phyloP scores from a whole-genome alignment of 2,329 filamentous ascomycete species.

The Xylaria sp. region DNA sequence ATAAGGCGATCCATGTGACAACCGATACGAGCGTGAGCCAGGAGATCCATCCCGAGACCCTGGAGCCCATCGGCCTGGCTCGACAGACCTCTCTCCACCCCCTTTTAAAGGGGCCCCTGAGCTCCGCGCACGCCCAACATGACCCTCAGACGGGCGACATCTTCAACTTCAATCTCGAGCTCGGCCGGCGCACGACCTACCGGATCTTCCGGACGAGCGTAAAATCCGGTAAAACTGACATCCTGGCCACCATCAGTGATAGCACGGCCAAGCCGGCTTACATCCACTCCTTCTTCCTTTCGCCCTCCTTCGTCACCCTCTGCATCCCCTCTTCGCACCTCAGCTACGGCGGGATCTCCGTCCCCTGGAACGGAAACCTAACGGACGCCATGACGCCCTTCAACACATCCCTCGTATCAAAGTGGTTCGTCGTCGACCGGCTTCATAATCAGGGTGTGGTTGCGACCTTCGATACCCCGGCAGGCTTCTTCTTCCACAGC shows the following conservation, averaged over 20 bases:
- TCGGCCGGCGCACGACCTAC: slow-evolving; percentile 55
- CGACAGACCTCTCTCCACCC: slow-evolving; percentile 60
- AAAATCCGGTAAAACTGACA: slow-evolving; percentile 58
- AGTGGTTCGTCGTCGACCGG: slow-evolving; percentile 73
- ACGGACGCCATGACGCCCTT: slow-evolving; percentile 63
- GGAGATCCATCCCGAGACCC: slow-evolving; percentile 61
- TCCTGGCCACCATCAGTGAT: slow-evolving; percentile 61
- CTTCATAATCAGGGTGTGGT: slow-evolving; percentile 57
- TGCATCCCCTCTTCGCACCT: slow-evolving; percentile 66
- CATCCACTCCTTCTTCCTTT: slow-evolving; percentile 77
- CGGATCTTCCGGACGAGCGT: slow-evolving; percentile 63
- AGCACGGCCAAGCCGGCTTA: slow-evolving; percentile 56
- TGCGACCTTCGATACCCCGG: slow-evolving; percentile 59
- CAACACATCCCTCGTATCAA: slow-evolving; percentile 49
- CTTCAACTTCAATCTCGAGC: slow-evolving; percentile 75
- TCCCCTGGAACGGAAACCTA: slow-evolving; percentile 62
- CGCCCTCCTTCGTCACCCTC: slow-evolving; percentile 63
- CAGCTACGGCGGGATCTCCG: slow-evolving; percentile 50
- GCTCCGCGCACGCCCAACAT: slow-evolving; percentile 65
- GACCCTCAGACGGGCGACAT: slow-evolving; percentile 69
- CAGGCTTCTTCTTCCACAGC: slow-evolving; percentile 75
- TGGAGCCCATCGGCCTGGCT: slow-evolving; percentile 65
- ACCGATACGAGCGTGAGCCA: slow-evolving; percentile 56
- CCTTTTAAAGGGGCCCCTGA: slow-evolving; percentile 59
- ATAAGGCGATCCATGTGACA: slow-evolving; percentile 43